phyloP scores from a whole-genome alignment of 148 eudicot genomes.

The Arbutus unedo region DNA sequence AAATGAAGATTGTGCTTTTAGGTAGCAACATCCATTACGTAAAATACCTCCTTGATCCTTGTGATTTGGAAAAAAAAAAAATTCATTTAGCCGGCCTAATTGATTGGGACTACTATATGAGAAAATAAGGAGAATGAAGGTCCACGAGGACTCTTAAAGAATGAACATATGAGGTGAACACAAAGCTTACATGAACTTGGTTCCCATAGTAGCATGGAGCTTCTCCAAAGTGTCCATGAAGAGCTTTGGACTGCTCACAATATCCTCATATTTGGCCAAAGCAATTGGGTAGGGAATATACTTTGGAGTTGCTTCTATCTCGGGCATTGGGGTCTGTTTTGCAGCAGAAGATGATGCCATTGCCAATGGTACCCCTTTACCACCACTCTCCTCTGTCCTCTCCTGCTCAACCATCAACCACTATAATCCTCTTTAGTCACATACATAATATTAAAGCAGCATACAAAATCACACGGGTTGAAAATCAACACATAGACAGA shows the following conservation, averaged over 20 bases:
- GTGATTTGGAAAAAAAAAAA: too few relatives aligned
- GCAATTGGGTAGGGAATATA: constrained; percentile 57
- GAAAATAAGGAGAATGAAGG: neutral
- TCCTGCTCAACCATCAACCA: constrained; percentile 36
- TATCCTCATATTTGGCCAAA: constrained; percentile 67
- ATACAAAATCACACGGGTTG: neutral
- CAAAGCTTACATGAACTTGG: constrained; percentile 74
- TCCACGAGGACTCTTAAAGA: neutral
- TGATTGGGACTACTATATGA: too few relatives aligned
- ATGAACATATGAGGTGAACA: neutral
- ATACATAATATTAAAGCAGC: neutral
- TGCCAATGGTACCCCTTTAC: constrained; percentile 6
- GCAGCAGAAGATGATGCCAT: constrained; percentile 41
- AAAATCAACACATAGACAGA: neutral
- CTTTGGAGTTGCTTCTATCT: constrained; percentile 23
- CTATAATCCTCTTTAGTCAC: too few relatives aligned
- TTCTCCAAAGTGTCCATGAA: constrained; percentile 72
- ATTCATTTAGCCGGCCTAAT: too few relatives aligned
- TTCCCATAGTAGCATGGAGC: constrained; percentile 76
- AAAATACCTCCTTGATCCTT: too few relatives aligned
- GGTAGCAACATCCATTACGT: too few relatives aligned
- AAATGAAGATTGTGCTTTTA: too few relatives aligned
- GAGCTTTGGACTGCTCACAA: constrained; percentile 45
- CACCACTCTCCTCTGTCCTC: constrained; percentile 10
- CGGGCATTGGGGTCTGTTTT: constrained; percentile 20